Conservation (phyloP, 1,284 basidiomycete genomes). For the Ceratobasidium papillatum region DNA sequence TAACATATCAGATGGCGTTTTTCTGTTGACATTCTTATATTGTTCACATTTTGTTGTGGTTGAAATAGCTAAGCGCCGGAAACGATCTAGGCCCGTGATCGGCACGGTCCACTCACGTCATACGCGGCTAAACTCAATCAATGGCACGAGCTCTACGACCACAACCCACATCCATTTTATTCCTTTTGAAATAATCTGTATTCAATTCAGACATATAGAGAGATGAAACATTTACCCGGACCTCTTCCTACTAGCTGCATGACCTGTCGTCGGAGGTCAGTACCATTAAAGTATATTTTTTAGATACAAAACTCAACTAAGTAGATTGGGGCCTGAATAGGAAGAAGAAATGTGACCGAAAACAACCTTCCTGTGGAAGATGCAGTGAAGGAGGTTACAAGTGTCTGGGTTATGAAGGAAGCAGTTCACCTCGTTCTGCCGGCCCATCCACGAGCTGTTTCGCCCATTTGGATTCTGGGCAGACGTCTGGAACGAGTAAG, state of each 20-base stretch:
- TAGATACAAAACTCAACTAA: not conserved
- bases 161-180: too few relatives aligned
- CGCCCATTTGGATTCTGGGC: not conserved
- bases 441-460: not conserved
- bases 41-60: too few relatives aligned
- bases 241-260: constrained; percentile 1
- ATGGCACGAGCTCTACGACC: too few relatives aligned
- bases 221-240: not conserved
- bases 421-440: not conserved
- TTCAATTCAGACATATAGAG: too few relatives aligned
- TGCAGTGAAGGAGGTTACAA: not conserved
- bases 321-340: not conserved
- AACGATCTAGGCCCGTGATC: too few relatives aligned
- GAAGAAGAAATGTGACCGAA: constrained; percentile 10
- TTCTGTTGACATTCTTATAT: too few relatives aligned
- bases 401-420: not conserved
- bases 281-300: not conserved
- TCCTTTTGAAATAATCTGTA: too few relatives aligned
- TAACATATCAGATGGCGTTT: too few relatives aligned
- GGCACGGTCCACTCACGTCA: too few relatives aligned
- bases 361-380: not conserved
- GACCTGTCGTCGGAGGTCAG: constrained; percentile 1
- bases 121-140: too few relatives aligned
- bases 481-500: too few relatives aligned
- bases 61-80: too few relatives aligned